Evolutionary conservation across 768 basidiomycete species (phyloP), one percentile per base, ranked within the genome.

Genomic region (Pholiota conissans): DNA sequence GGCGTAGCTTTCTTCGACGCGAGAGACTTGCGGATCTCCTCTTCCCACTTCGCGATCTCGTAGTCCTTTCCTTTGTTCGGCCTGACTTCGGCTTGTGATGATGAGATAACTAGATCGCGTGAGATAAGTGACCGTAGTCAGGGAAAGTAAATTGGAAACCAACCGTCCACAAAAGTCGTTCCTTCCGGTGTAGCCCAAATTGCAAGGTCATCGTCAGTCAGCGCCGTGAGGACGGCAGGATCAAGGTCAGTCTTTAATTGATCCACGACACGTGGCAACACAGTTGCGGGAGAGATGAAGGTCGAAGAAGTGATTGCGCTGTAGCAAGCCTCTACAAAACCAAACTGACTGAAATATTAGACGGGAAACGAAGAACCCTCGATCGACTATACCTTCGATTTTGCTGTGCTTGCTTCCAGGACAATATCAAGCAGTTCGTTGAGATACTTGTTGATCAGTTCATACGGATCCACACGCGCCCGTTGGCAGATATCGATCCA

Each of bases 41-140:
- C 89, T 60, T 99, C 97, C 96, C 96, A 99, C 66, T 92, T 89
- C 16, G 92, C 89, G 13, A 96, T 90, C 32, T 92, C 93, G 5
- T 90, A 85, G 57, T 87, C 90, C 64, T 97, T 98, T 13, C 93
- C 91, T 68, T 95, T 96, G 61, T 73, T 80, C 3, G 73, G 72
- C 68, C 75, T 47, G 66, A 62, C 75, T 3, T 81, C 77, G 0
- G 76, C 78, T 64, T 89, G 89, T 55, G 82, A 83, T 2, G 79
- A 73, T 9, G 85, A 76, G 13, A 95, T 74, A 2, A 91, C 91
- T 92, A 63, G 10, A 32, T 32, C 30, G 6, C 30, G 40, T 55
- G 32, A n/a, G 20, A 49, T 29, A 18, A 56, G 56, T 39, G 30
- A 32, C 9, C 56, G 10, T 1, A 28, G 24, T 3, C 48, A 45